Conservation (phyloP, 2,329 filamentous ascomycete species). For the Penicillium psychrosexuale region DNA sequence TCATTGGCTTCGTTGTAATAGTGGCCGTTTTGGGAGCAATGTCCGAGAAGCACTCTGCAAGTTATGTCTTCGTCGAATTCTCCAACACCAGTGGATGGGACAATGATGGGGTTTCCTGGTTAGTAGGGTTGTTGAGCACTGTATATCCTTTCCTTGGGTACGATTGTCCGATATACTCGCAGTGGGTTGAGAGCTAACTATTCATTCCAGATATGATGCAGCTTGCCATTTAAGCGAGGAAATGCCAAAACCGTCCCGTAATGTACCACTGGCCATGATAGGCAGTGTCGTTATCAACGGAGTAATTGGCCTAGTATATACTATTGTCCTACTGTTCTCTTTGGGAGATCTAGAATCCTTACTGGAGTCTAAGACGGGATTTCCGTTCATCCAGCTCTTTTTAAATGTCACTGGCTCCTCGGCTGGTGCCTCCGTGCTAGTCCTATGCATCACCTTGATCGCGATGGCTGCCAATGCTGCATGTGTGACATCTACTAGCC, state of each 20-base stretch:
- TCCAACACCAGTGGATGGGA: constrained; percentile 22
- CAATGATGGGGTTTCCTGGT: constrained; percentile 20
- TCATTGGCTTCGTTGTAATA: constrained; percentile 15
- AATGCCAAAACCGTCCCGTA: constrained; percentile 27
- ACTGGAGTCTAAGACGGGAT: constrained; percentile 42
- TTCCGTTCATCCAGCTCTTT: constrained; percentile 46
- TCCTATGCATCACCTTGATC: constrained; percentile 13
- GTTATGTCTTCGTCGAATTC: constrained; percentile 18
- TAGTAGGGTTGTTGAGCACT: constrained; percentile 18
- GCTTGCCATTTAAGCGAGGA: constrained; percentile 43
- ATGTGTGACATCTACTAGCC: constrained; percentile 19
- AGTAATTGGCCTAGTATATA: constrained; percentile 45
- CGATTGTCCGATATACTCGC: not conserved
- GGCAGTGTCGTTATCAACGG: constrained; percentile 43
- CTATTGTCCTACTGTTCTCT: constrained; percentile 46
- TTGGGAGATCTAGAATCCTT: constrained; percentile 42
- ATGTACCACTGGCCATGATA: constrained; percentile 36
- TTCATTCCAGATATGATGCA: constrained; percentile 34
- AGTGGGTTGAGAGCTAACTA: not conserved
- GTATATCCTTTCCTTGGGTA: constrained; percentile 23
- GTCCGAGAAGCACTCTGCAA: constrained; percentile 15
- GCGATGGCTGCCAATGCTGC: constrained; percentile 20
- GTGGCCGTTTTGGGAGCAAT: constrained; percentile 16
- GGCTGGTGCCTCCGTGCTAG: constrained; percentile 14
- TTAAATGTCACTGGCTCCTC: constrained; percentile 16